Evolutionary conservation across 768 basidiomycete genomes (phyloP), one percentile per base, ranked within the genome.

Genomic region (Cantharellus cinnabarinus): DNA sequence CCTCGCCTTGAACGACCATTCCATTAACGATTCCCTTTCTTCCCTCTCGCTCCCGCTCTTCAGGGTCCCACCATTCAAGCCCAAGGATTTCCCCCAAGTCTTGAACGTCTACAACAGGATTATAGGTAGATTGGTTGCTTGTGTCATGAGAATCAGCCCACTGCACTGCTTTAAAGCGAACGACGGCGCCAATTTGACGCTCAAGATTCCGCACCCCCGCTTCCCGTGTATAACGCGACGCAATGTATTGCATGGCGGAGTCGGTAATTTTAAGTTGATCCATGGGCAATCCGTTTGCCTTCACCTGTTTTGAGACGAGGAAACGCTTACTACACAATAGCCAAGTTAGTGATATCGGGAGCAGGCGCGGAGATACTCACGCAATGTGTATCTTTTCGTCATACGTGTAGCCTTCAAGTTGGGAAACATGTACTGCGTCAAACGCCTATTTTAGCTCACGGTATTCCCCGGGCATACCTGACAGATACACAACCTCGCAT

Each of bases 351-450:
- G 7, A 37, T 10, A 7, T 10, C 7, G 35, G 52, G 10, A 10
- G 10, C 14, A 7, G 38, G 35, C 10, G 10, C 10, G 52, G 44
- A 29, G 44, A 48, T 48, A 48, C 52, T 10, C 38, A 54, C 52
- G 91, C 87, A 56, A 95, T 95, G 68, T 84, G 81, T 65, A 89
- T 75, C 71, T 95, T 97, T 74, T 97, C 91, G 63, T 85, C 82
- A 59, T 89, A 82, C 0, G 87, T 90, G 66, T 89, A 90, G 0
- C 85, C 86, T 75, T 64, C 42, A 42, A 65, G 64, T 7, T 29
- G 15, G 34, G 39, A 56, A 40, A 50, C 48, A 41, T 7, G 39
- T 10, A 39, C 15, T 50, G 42, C 29, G 29, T 29, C 20, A 29
- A 29, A 29, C 20, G 54, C 41, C 39, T 15, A 52, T 44, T 4